Conservation (phyloP, 176 grass and related monocot species). For the Elaeis guineensis region DNA sequence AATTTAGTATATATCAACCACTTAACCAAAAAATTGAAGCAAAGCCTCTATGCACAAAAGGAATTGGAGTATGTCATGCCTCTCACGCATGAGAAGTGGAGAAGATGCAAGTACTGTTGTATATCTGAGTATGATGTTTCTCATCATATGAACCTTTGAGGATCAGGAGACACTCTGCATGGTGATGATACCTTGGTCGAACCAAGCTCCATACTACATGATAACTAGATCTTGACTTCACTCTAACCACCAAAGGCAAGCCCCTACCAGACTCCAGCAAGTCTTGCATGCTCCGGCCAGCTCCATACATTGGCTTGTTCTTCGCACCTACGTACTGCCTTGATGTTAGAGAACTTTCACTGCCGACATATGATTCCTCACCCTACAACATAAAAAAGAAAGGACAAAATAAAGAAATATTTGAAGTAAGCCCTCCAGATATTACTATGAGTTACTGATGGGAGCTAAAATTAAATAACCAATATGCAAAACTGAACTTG, state of each 20-base stretch:
- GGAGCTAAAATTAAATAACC: no score
- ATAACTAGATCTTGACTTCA: conserved; percentile 39
- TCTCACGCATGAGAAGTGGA: conserved; percentile 16
- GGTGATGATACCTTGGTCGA: conserved; percentile 37
- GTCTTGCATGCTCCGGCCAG: conserved; percentile 73
- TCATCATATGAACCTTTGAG: conserved; percentile 30
- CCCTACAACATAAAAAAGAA: conserved; percentile 22
- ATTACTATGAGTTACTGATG: no score
- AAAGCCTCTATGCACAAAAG: no score
- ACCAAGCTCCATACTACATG: conserved; percentile 48
- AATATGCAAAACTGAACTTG: no score
- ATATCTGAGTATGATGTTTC: conserved; percentile 3
- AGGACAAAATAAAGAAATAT: neutral
- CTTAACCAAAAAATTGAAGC: no score
- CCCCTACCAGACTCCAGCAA: conserved; percentile 48
- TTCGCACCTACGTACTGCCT: conserved; percentile 38
- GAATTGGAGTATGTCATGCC: no score
- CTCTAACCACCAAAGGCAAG: conserved; percentile 42
- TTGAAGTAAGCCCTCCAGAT: no score
- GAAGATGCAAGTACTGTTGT: conserved; percentile 36
- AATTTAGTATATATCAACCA: no score
- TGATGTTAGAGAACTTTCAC: conserved; percentile 8
- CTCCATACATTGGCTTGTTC: conserved; percentile 91
- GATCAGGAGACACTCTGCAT: conserved; percentile 46
- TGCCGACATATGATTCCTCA: conserved; percentile 30